phyloP scores from a whole-genome alignment of 1,284 basidiomycete genomes.

The Malassezia caprae region DNA sequence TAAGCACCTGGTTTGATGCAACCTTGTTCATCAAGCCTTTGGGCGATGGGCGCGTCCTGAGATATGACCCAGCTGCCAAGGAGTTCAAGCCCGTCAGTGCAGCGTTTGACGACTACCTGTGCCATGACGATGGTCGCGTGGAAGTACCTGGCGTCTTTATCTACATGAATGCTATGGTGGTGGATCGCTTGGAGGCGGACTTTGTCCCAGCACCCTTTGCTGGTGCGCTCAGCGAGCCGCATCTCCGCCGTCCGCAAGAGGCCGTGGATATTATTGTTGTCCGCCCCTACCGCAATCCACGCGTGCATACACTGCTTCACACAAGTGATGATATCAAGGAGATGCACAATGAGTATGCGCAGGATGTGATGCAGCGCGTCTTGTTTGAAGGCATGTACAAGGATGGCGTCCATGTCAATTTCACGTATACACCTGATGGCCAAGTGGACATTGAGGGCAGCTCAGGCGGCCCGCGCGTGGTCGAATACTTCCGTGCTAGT shows the following conservation, averaged over 20 bases:
- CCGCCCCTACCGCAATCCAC: conserved; percentile 57
- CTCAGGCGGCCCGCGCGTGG: conserved; percentile 54
- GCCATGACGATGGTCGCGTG: background rate
- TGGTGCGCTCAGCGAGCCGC: background rate
- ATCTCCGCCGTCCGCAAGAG: conserved; percentile 22
- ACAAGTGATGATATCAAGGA: background rate
- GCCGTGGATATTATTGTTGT: conserved; percentile 70
- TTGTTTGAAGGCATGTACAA: conserved; percentile 34
- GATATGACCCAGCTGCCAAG: conserved; percentile 56
- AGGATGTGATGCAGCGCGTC: conserved; percentile 18
- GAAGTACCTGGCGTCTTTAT: conserved; percentile 59
- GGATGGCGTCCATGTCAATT: conserved; percentile 27
- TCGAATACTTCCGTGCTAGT: conserved; percentile 70
- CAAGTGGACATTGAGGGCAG: conserved; percentile 45
- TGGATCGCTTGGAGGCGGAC: conserved; percentile 68
- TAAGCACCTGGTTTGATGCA: conserved; percentile 62
- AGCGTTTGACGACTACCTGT: background rate
- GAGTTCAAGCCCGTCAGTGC: conserved; percentile 50
- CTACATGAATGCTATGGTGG: conserved; percentile 71
- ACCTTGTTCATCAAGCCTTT: conserved; percentile 55
- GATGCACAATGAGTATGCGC: conserved; percentile 16
- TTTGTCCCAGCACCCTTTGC: conserved; percentile 66
- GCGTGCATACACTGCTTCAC: background rate
- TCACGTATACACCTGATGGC: conserved; percentile 17
- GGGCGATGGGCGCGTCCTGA: conserved; percentile 48